phyloP scores from a whole-genome alignment of 352 stramenopile species.

The Phytopythium helicoides region DNA sequence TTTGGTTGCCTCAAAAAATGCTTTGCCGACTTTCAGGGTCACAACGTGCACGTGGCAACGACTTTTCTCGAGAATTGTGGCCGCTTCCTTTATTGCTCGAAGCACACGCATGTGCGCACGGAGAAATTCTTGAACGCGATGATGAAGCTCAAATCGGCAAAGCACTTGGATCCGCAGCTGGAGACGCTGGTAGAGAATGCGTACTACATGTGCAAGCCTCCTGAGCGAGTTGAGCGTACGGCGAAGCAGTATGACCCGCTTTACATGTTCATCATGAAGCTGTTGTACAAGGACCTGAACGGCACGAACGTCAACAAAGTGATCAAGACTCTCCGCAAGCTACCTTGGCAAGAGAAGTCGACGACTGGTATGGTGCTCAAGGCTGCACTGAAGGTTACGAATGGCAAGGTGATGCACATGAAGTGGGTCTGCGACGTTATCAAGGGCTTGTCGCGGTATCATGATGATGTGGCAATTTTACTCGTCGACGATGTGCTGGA shows the following conservation, averaged over 20 bases:
- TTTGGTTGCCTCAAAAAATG: constrained; percentile 94
- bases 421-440: constrained; percentile 89
- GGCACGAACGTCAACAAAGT: constrained; percentile 87
- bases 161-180: constrained; percentile 84
- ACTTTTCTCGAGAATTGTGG: constrained; percentile 96
- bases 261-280: constrained; percentile 89
- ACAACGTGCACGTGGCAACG: constrained; percentile 96
- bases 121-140: constrained; percentile 92
- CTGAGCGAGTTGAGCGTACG: constrained; percentile 72
- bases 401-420: constrained; percentile 85
- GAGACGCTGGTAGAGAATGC: constrained; percentile 92
- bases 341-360: constrained; percentile 84
- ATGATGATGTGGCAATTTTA: constrained; percentile 88
- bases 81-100: constrained; percentile 94
- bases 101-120: constrained; percentile 91
- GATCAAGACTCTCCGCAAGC: constrained; percentile 92
- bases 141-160: constrained; percentile 95
- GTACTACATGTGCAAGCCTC: constrained; percentile 92
- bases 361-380: constrained; percentile 84
- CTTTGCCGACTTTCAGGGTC: constrained; percentile 94
- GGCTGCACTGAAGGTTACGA: constrained; percentile 92
- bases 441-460: constrained; percentile 77
- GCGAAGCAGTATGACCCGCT: constrained; percentile 89
- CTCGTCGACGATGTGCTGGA: constrained; percentile 95
- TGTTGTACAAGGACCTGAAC: constrained; percentile 85